Conservation (phyloP, 208 protist genomes). For the Crithidia fasciculata region DNA sequence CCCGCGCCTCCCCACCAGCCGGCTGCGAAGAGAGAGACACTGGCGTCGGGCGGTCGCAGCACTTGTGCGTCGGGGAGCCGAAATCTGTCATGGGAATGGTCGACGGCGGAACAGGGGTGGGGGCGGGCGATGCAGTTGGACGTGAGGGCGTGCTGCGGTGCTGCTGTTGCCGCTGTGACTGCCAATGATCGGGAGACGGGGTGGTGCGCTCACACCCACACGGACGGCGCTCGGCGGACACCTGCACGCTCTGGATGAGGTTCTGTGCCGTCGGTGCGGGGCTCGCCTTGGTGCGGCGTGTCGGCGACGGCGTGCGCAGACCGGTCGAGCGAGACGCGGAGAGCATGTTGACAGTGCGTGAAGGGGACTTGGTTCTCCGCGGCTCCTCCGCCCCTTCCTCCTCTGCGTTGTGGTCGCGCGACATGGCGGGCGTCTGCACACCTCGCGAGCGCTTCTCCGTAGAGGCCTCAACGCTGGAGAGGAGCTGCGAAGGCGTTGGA, state of each 20-base stretch:
- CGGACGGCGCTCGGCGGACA: slow-evolving; percentile 34
- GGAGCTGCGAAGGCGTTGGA: slow-evolving; percentile 27
- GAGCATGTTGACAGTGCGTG: neutral
- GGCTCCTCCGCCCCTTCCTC: neutral
- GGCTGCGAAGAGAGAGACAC: slow-evolving; percentile 34
- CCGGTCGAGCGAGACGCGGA: slow-evolving; percentile 8
- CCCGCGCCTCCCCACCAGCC: slow-evolving; percentile 22
- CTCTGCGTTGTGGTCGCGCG: slow-evolving; percentile 4
- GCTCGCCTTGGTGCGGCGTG: slow-evolving; percentile 16
- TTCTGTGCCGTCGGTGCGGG: slow-evolving; percentile 30
- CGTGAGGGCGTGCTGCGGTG: slow-evolving; percentile 9
- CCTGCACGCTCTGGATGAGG: slow-evolving; percentile 46
- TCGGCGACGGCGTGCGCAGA: slow-evolving; percentile 17
- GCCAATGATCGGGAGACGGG: slow-evolving; percentile 14
- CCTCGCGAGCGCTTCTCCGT: slow-evolving; percentile 33
- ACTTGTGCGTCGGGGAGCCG: slow-evolving; percentile 8
- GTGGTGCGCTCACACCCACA: slow-evolving; percentile 38
- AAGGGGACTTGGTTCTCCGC: neutral
- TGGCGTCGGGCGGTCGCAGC: slow-evolving; percentile 38
- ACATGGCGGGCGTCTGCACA: slow-evolving; percentile 16
- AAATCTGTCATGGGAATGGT: slow-evolving; percentile 29
- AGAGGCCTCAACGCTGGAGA: slow-evolving; percentile 32
- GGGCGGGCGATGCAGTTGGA: slow-evolving; percentile 11
- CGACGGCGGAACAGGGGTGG: slow-evolving; percentile 10
- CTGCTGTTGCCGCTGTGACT: too few relatives aligned